Conservation (phyloP, 139 green algal genomes). For the Auxenochlorella pyrenoidosa region DNA sequence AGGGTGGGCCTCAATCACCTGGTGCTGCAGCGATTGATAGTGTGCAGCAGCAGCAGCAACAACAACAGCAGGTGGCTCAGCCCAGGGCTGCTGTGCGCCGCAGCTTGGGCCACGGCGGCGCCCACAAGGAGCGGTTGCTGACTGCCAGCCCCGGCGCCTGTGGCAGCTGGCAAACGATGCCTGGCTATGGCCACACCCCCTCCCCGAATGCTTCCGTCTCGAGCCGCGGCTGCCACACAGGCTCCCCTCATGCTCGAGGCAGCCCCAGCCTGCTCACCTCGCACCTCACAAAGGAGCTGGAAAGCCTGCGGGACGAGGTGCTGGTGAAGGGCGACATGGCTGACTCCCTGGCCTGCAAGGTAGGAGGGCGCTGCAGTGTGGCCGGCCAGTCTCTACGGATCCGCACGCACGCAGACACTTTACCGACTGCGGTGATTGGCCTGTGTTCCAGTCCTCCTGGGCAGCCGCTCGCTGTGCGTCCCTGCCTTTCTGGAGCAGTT, state of each 20-base stretch:
- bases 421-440: too few relatives aligned
- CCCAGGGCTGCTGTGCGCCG: too few relatives aligned
- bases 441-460: too few relatives aligned
- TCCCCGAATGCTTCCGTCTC: not conserved
- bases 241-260: constrained; percentile 6
- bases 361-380: constrained; percentile 1
- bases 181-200: not conserved
- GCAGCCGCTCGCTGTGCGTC: too few relatives aligned
- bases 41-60: not conserved
- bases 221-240: not conserved
- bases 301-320: constrained; percentile 58
- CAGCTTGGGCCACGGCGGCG: not conserved
- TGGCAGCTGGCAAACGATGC: not conserved
- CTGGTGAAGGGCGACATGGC: constrained; percentile 57
- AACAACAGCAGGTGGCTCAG: too few relatives aligned
- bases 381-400: too few relatives aligned
- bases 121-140: not conserved
- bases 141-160: not conserved
- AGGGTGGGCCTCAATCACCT: not conserved
- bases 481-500: not conserved
- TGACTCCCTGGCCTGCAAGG: constrained; percentile 57
- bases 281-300: constrained; percentile 56
- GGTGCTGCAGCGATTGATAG: not conserved
- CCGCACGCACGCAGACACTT: too few relatives aligned
- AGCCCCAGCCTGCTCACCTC: constrained; percentile 30